Evolutionary conservation across 257 asterid species (phyloP), one percentile per base, ranked within the genome.

Genomic region (Misopates orontium): DNA sequence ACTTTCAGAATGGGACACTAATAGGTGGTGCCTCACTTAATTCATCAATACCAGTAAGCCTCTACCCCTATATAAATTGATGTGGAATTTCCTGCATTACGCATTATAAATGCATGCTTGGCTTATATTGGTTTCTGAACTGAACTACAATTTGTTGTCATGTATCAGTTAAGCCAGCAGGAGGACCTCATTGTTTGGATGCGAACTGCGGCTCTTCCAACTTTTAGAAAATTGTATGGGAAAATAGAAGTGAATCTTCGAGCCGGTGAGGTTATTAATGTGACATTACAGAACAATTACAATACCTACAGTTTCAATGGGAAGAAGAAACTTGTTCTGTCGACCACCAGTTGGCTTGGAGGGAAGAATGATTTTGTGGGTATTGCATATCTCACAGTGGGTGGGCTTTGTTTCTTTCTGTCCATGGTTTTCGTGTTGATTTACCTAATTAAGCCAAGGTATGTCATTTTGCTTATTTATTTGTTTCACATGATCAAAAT

Each of bases 201-300:
- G 94, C 89, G 97, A 67, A 90, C 95, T 60, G 97, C 95, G 18
- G 94, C 97, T 21, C 95, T 90, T 62, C 97, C 97, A 52, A 90
- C 93, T n/a, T 90, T 90, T 65, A 83, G 95, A 70, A 90, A 87
- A 76, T 70, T 90, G 77, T 87, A 87, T 60, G 97, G 97, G 65
- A 85, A 71, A 72, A 87, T 90, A 66, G 91, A 87, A 77, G 78
- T 68, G 39, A 88, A 90, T 69, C 95, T 90, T 76, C 71, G 69
- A 50, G 62, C 41, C 11, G 87, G 84, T 8, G 87, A 83, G 23
- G 20, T n/a, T 44, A 85, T 90, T 53, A 55, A 66, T 56, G 97
- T 90, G 76, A 70, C 80, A 7, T 24, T 90, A 57, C 16, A 66
- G 71, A 90, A 90, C 80, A 19, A 62, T 56, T 87, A 90, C 50